Conservation (phyloP, 768 basidiomycete genomes). For the Pisolithus orientalis region DNA sequence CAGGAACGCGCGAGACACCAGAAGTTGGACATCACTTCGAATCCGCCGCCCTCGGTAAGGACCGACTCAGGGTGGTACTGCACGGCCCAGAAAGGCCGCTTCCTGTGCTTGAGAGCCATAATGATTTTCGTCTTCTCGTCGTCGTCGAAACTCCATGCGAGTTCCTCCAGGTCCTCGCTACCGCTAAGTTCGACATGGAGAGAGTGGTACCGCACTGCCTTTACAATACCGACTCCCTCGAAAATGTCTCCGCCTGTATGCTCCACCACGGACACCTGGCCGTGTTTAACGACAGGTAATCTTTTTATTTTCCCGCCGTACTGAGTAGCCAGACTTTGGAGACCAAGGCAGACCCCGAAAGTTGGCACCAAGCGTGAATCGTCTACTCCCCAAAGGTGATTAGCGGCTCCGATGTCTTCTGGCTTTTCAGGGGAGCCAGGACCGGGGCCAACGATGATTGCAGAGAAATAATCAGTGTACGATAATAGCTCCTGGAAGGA, state of each 20-base stretch:
- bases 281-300: slow-evolving; percentile 69
- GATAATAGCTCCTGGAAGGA: slow-evolving; percentile 44
- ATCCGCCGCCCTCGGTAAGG: slow-evolving; percentile 61
- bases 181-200: slow-evolving; percentile 51
- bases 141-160: slow-evolving; percentile 71
- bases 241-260: slow-evolving; percentile 61
- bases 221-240: slow-evolving; percentile 42
- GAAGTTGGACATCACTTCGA: slow-evolving; percentile 64
- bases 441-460: slow-evolving; percentile 73
- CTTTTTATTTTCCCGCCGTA: slow-evolving; percentile 56
- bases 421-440: slow-evolving; percentile 67
- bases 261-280: slow-evolving; percentile 59
- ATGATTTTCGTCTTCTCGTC: slow-evolving; percentile 61
- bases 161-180: slow-evolving; percentile 47
- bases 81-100: slow-evolving; percentile 77
- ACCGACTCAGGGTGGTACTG: slow-evolving; percentile 89
- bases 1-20: slow-evolving; percentile 53
- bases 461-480: slow-evolving; percentile 55
- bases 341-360: slow-evolving; percentile 80
- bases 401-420: slow-evolving; percentile 62
- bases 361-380: slow-evolving; percentile 53
- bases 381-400: slow-evolving; percentile 60
- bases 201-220: slow-evolving; percentile 77
- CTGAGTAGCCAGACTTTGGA: slow-evolving; percentile 71
- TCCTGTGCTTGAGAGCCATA: slow-evolving; percentile 66